These are phyloP conservation scores for Capronia americana DNA, from an alignment of 2,329 filamentous ascomycete genomes.

Conservation along the genomic window DNA sequence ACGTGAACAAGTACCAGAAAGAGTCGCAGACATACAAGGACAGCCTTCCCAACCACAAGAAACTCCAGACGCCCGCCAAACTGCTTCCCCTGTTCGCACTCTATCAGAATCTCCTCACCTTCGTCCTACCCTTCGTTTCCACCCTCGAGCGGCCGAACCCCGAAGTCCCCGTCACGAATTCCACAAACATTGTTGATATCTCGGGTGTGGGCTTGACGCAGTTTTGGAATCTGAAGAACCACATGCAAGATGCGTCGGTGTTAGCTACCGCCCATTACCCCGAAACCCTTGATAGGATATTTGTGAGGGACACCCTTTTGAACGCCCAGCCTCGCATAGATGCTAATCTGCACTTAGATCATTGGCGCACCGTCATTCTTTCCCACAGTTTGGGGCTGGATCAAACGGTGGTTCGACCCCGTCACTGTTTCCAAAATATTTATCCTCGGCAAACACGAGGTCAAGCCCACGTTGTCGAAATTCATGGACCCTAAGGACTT, in stretches of 20 bases:
- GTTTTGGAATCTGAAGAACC: slow-evolving; percentile 92
- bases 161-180: slow-evolving; percentile 86
- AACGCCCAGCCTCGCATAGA: not conserved
- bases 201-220: slow-evolving; percentile 85
- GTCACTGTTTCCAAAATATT: slow-evolving; percentile 97
- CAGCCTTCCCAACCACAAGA: slow-evolving; percentile 62
- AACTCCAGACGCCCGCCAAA: slow-evolving; percentile 65
- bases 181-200: slow-evolving; percentile 95
- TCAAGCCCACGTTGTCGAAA: slow-evolving; percentile 74
- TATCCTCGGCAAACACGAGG: slow-evolving; percentile 76
- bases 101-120: slow-evolving; percentile 90
- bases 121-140: slow-evolving; percentile 84
- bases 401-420: slow-evolving; percentile 91
- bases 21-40: slow-evolving; percentile 46
- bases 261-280: slow-evolving; percentile 94
- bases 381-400: slow-evolving; percentile 83
- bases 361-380: slow-evolving; percentile 90
- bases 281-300: slow-evolving; percentile 86
- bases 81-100: slow-evolving; percentile 87
- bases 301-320: slow-evolving; percentile 53
- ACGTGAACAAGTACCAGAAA: slow-evolving; percentile 79
- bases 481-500: slow-evolving; percentile 86
- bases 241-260: slow-evolving; percentile 91
- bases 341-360: slow-evolving; percentile 58
- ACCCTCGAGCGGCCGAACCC: slow-evolving; percentile 75